A percentile compares a stretch with the other conserved stretches of the same genome.
phyloP scores from a whole-genome alignment of 768 basidiomycete genomes.

The Lactarius sanguifluus region DNA sequence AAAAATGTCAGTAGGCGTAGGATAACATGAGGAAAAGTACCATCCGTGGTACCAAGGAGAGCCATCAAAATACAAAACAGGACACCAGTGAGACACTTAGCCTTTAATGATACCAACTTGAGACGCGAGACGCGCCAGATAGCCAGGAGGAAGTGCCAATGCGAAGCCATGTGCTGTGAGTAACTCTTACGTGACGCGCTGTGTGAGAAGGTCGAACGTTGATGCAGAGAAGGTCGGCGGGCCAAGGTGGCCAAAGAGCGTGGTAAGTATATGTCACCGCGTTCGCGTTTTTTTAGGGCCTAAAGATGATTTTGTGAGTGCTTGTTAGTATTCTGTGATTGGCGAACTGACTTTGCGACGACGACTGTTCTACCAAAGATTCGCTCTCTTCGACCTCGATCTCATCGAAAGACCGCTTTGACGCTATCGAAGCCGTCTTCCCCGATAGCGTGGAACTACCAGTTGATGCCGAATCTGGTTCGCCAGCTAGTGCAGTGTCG shows the following conservation, averaged over 20 bases:
- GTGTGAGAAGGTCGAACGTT: not conserved
- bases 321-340: not conserved
- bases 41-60: conserved; percentile 9
- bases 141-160: not conserved
- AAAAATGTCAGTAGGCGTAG: conserved; percentile 20
- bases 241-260: not conserved
- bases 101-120: conserved; percentile 18
- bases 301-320: conserved; percentile 10
- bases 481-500: conserved; percentile 12
- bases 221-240: not conserved
- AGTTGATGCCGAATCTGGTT: conserved; percentile 21
- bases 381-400: conserved; percentile 19
- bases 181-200: conserved; percentile 3
- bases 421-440: conserved; percentile 12
- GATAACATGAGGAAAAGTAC: conserved; percentile 15
- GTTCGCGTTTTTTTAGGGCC: conserved; percentile 24
- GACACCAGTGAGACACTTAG: conserved; percentile 24
- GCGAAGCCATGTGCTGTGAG: not conserved
- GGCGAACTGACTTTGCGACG: conserved; percentile 15
- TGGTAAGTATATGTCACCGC: conserved; percentile 5
- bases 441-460: conserved; percentile 24
- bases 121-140: not conserved
- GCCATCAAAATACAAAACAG: conserved; percentile 5
- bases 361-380: conserved; percentile 7
- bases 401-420: conserved; percentile 22